Base-by-base conservation (phyloP, 2,329 filamentous ascomycete genomes). In the Cercospora canescens region DNA sequence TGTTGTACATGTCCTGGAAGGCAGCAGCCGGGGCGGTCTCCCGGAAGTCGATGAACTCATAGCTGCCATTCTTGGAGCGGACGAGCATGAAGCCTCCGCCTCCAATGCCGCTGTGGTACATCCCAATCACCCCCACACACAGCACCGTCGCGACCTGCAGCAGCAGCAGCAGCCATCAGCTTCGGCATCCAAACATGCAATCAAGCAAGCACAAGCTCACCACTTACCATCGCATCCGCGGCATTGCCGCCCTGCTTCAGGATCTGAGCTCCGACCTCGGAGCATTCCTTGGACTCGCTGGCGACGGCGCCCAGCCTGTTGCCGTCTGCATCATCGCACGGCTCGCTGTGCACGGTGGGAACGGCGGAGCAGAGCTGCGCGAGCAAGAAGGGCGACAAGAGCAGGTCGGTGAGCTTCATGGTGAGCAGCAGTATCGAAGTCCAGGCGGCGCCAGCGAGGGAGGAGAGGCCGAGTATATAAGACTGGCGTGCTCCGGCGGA, bases 1-100 rank as follows among this genome's bases (percentile, higher is more conserved):
- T 88, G 65, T 87, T 84, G 77, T 90, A 98, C 94, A 98, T 98
- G 73, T 96, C 87, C 78, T 93, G 84, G 70, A 85, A 89, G 0
- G 93, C 91, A 0, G 92, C 91, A 0, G 89, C 91, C 0, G 94
- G 94, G 0, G 94, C 94, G 0, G 90, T 88, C 78, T 98, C 94
- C 55, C 94, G 86, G 75, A 96, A 98, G 79, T 98, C 94, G 71
- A 98, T 88, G 65, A 89, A 89, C 75, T 96, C 93, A 75, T 94
- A 96, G 18, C 83, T 82, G n/a, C 93, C 93, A 65, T 92, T 83
- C 16, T 87, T 81, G 35, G 87, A 50, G 30, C 70, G 60, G 5
- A 72, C 69, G 8, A 72, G 67, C 69, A 72, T 70, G 79, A 98
- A 98, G 2, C 94, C 94, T 45, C 94, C 94, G 6, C 94, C 94